Evolutionary conservation across 345 rosid genomes (phyloP), one percentile per base, ranked within the genome.

Genomic region (Brassica rapa): DNA sequence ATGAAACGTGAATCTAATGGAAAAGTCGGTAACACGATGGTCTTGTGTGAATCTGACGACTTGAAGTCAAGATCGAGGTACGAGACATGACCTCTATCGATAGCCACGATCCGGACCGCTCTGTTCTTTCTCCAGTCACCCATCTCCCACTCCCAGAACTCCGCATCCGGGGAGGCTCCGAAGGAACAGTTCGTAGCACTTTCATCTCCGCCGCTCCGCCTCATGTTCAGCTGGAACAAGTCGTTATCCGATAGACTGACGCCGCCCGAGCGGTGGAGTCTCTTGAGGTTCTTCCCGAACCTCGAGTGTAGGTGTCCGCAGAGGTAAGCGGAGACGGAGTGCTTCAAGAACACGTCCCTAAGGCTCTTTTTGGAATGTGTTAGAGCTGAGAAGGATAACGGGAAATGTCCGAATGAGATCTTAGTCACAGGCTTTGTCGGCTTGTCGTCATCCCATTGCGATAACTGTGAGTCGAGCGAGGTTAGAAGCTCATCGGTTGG

Each of bases 61-160:
- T 84, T 86, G 57, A 91, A 90, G 75, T 90, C 85, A 25, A 91
- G 71, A 82, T 91, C 99, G 60, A 86, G 27, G 74, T 86, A 95
- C 46, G 99, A 95, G 70, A 91, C 92, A 72, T 91, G 96, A 72
- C 94, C 98, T 75, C 87, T 80, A 84, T 95, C 99, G 81, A 93
- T 81, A 80, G 94, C 97, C 85, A 90, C 35, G 77, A 95, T 86
- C 62, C 98, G 84, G 91, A 95, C 81, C 65, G 89, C 89, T 76
- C 93, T 86, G 82, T 86, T 89, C 72, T 87, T 88, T 81, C 96
- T 89, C 99, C 99, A 95, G 81, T 95, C 99, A 84, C 94, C 97
- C 96, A 91, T 91, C 86, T 93, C 98, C 99, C 99, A 93, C 73
- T 95, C 99, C 98, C 99, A 95, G 80, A 95, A 95, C 37, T 93